Evolutionary conservation across 2,329 filamentous ascomycete species (phyloP).

Genomic region (Emmonsiellopsis sp.): DNA sequence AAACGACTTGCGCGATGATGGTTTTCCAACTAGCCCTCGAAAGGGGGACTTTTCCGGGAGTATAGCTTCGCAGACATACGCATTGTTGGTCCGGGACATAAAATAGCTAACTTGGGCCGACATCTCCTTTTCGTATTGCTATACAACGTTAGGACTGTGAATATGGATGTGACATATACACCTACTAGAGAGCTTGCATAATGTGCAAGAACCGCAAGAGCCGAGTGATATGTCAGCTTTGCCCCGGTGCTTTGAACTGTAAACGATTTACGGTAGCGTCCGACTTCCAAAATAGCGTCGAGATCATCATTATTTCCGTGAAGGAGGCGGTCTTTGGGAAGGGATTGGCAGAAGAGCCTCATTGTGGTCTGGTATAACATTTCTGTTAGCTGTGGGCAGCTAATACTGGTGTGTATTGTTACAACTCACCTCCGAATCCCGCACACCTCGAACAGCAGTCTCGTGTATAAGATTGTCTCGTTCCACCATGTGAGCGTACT

Average conservation of each 20-base stretch:
- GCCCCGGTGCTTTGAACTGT: conserved; percentile 61
- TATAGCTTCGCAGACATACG: conserved; percentile 68
- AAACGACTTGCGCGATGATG: conserved; percentile 59
- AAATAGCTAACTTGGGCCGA: conserved; percentile 50
- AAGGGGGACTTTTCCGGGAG: conserved; percentile 69
- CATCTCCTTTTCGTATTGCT: conserved; percentile 41
- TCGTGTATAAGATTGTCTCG: conserved; percentile 56
- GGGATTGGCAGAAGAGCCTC: conserved; percentile 62
- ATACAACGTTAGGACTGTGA: conserved; percentile 1
- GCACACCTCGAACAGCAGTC: conserved; percentile 46
- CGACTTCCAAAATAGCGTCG: conserved; percentile 47
- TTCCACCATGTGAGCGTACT: conserved; percentile 78
- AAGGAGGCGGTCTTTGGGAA: conserved; percentile 68
- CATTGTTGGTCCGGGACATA: conserved; percentile 45
- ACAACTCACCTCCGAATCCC: conserved; percentile 35
- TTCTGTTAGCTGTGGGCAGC: background rate
- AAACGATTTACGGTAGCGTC: conserved; percentile 45
- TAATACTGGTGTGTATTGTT: background rate
- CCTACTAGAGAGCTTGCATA: conserved; percentile 61
- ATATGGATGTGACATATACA: background rate
- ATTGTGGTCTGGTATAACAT: conserved; percentile 43
- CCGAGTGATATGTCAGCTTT: conserved; percentile 67
- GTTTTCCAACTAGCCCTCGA: conserved; percentile 53
- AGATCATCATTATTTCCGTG: conserved; percentile 49
- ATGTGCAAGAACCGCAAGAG: conserved; percentile 60